These are phyloP conservation scores for Suillus brevipes DNA, from an alignment of 768 basidiomycete species.

Conservation along the genomic window DNA sequence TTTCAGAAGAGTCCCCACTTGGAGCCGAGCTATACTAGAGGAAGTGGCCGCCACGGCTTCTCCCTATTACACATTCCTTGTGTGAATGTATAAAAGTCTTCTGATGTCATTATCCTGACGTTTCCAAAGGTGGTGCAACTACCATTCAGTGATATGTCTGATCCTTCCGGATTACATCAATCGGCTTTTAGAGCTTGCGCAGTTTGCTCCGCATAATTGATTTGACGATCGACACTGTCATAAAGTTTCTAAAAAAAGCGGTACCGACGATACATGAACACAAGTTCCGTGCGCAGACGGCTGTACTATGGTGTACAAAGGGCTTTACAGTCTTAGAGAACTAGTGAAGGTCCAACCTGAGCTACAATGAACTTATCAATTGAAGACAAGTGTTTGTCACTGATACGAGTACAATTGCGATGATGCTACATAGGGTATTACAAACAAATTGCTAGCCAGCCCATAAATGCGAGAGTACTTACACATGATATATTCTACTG, in stretches of 20 bases:
- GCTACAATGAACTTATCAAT: background rate
- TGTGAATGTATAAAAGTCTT: slow-evolving; percentile 5
- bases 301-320: background rate
- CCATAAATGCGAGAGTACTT: background rate
- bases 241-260: slow-evolving; percentile 20
- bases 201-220: slow-evolving; percentile 21
- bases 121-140: slow-evolving; percentile 28
- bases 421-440: slow-evolving; percentile 2
- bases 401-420: background rate
- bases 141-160: slow-evolving; percentile 37
- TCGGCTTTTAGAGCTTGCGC: slow-evolving; percentile 24
- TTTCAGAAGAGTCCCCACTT: slow-evolving; percentile 41
- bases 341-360: background rate
- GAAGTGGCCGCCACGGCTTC: slow-evolving; percentile 24
- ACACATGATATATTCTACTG: background rate
- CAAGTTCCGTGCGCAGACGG: background rate
- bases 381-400: background rate
- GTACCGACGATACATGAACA: slow-evolving; percentile 2
- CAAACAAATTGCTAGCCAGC: background rate
- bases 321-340: too few species aligned
- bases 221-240: slow-evolving; percentile 20
- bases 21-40: slow-evolving; percentile 37
- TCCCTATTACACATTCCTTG: slow-evolving; percentile 10
- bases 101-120: background rate
- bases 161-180: slow-evolving; percentile 32